A percentile compares a stretch with the other conserved stretches of the same genome.
phyloP scores from a whole-genome alignment of 2,329 filamentous ascomycete genomes.

The Trichoderma sp. region DNA sequence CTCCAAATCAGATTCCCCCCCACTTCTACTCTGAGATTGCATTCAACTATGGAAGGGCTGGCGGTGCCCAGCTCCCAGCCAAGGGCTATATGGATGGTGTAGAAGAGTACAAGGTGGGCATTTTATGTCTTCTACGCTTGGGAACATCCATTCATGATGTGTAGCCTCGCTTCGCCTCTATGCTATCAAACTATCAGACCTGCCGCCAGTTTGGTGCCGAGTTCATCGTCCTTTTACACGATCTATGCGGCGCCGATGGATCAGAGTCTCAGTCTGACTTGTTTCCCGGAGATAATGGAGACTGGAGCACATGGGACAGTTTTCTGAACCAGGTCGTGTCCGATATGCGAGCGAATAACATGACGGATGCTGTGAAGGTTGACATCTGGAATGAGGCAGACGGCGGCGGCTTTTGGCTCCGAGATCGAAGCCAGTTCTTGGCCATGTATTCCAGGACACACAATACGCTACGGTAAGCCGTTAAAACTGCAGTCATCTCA shows the following conservation, averaged over 20 bases:
- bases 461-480: constrained; percentile 5
- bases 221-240: constrained; percentile 51
- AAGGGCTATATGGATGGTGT: constrained; percentile 22
- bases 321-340: constrained; percentile 46
- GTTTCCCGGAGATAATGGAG: constrained; percentile 53
- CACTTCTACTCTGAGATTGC: constrained; percentile 24
- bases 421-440: constrained; percentile 17
- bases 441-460: constrained; percentile 15
- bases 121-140: too few species aligned
- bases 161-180: constrained; percentile 45
- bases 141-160: too few species aligned
- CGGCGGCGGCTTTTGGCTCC: constrained; percentile 23
- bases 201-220: constrained; percentile 42
- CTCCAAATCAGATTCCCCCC: constrained; percentile 18
- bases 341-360: constrained; percentile 44
- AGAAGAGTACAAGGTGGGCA: background rate
- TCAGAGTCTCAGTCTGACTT: constrained; percentile 39
- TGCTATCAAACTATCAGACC: constrained; percentile 50
- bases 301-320: constrained; percentile 50
- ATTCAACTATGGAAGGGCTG: constrained; percentile 24
- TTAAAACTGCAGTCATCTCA: background rate
- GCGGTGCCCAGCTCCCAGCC: constrained; percentile 20
- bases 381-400: constrained; percentile 61
- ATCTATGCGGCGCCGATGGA: constrained; percentile 53
- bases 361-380: constrained; percentile 44